Evolutionary conservation across 139 green algal species (phyloP), one percentile per base, ranked within the genome.

Genomic region (Micromonas commoda): DNA sequence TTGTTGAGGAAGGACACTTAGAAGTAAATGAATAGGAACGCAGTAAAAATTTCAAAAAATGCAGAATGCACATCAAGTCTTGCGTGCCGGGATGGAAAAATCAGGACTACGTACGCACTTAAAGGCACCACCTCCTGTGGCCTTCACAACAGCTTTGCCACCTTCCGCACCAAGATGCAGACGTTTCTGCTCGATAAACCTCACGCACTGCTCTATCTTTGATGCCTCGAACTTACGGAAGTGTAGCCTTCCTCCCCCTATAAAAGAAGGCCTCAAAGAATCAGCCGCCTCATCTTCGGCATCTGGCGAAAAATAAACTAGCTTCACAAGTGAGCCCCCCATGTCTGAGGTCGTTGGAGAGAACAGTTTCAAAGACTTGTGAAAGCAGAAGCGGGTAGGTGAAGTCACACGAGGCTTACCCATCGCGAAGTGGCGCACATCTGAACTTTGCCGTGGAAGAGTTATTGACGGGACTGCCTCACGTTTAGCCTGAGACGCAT

Each of bases 211-310:
- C 3, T 94, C 76, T 13, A 99, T 80, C 20, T 90, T 89, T 2
- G 65, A 81, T 0, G 90, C 97, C 84, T 98, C 93, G 89, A 98
- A 99, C 84, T 98, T 98, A 20, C 97, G 92, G 87, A 99, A 98
- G 85, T 99, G 96, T 68, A 98, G 87, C 65, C 90, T 89, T 23
- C 76, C 32, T 71, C 75, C 26, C 45, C 79, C n/a, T 74, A 66
- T 6, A 52, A 76, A 34, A 9, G 26, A 35, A 29, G 19, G 4
- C 61, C 32, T 28, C 28, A 5, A 33, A 31, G 39, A 0, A 16
- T 74, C 29, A 31, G 54, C 76, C 3, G 23, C 19, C 19, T 67
- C 24, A 32, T 81, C 61, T 65, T 29, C 23, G 57, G 35, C 37
- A 9, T 76, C 73, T 74, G 21, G 53, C 0, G 87, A 93, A 84